phyloP scores from a whole-genome alignment of 352 stramenopile species.

The Pythium graminicola region DNA sequence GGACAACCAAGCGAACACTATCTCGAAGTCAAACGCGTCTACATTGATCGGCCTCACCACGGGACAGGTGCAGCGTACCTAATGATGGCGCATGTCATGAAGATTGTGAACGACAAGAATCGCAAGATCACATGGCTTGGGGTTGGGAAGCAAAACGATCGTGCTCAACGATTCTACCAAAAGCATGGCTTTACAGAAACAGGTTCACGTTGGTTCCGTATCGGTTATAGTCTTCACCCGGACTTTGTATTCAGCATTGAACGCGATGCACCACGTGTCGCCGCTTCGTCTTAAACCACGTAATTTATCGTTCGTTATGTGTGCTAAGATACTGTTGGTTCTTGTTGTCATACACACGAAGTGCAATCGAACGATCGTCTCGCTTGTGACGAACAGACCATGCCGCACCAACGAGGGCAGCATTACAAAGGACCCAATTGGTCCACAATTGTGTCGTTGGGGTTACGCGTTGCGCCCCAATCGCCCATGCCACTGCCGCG shows the following conservation, averaged over 20 bases:
- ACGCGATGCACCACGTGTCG: no score
- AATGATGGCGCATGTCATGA: conserved; percentile 27
- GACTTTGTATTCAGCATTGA: conserved; percentile 13
- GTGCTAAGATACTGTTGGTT: neutral
- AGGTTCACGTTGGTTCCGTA: conserved; percentile 23
- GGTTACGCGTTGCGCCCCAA: conserved; percentile 24
- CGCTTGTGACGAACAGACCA: conserved; percentile 7
- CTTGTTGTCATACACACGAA: no score
- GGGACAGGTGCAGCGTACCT: conserved; percentile 23
- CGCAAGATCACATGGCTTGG: conserved; percentile 27
- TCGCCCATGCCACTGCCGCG: conserved; percentile 32
- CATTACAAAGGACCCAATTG: conserved; percentile 31
- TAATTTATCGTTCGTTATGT: no score
- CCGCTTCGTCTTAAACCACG: neutral
- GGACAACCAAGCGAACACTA: conserved; percentile 10
- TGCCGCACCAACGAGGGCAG: conserved; percentile 16
- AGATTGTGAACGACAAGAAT: conserved; percentile 16
- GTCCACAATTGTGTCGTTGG: conserved; percentile 27
- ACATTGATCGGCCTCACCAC: conserved; percentile 27
- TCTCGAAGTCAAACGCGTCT: conserved; percentile 31
- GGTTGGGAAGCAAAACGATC: conserved; percentile 25
- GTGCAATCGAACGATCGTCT: no score
- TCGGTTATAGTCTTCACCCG: conserved; percentile 12
- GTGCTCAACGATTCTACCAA: conserved; percentile 30
- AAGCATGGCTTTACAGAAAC: conserved; percentile 29